A percentile compares a stretch with the other conserved stretches of the same genome.
Conservation (phyloP, 495 filamentous ascomycete genomes). For the Coniosporium apollinis region DNA sequence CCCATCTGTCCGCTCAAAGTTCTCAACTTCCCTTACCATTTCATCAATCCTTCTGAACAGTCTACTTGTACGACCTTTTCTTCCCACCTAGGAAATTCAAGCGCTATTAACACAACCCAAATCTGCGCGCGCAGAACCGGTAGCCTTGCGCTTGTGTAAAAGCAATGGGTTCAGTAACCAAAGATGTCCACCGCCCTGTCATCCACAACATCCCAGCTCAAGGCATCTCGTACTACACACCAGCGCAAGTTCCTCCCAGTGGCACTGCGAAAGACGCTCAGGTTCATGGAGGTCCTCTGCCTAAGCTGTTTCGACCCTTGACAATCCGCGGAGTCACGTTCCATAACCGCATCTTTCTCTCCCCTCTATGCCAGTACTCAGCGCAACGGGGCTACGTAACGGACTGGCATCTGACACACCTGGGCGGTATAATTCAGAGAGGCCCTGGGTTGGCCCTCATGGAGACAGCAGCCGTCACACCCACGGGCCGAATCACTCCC, state of each 20-base stretch:
- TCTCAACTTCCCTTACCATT: too few species aligned
- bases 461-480: conserved; percentile 53
- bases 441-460: conserved; percentile 53
- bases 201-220: too few species aligned
- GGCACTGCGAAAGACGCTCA: conserved; percentile 48
- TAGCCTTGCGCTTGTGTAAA: too few species aligned
- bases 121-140: too few species aligned
- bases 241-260: conserved; percentile 42
- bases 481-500: conserved; percentile 65
- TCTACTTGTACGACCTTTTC: too few species aligned
- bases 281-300: conserved; percentile 32
- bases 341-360: conserved; percentile 17
- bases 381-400: conserved; percentile 14
- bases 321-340: conserved; percentile 15
- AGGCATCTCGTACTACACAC: conserved; percentile 56
- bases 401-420: conserved; percentile 11
- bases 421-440: conserved; percentile 15
- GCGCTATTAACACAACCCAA: too few species aligned
- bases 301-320: conserved; percentile 45
- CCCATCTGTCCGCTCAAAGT: too few species aligned
- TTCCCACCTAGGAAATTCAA: too few species aligned
- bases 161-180: too few species aligned
- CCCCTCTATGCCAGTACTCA: conserved; percentile 16
- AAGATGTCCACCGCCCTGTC: too few species aligned
- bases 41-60: too few species aligned